Conservation (phyloP, 257 asterid species). For the Ballota nigra region DNA sequence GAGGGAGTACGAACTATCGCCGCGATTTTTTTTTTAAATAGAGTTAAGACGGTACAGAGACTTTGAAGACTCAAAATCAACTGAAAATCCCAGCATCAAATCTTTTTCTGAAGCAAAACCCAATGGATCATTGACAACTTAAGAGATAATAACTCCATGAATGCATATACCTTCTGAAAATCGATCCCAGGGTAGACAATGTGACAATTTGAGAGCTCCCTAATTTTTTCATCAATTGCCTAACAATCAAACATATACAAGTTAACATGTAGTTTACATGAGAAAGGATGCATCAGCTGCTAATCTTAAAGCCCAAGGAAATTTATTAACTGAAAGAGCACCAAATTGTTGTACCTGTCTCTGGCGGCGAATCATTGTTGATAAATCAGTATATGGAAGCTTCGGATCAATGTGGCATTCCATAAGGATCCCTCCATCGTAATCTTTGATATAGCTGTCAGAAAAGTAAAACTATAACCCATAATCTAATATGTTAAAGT, state of each 20-base stretch:
- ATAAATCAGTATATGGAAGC: slow-evolving; percentile 94
- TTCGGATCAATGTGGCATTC: slow-evolving; percentile 97
- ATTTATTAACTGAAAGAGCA: background rate
- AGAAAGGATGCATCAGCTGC: too few species aligned
- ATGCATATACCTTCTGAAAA: slow-evolving; percentile 82
- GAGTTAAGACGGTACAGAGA: background rate
- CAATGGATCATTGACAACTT: background rate
- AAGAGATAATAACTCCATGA: slow-evolving; percentile 21
- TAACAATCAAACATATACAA: slow-evolving; percentile 33
- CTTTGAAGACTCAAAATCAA: background rate
- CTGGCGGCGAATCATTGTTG: slow-evolving; percentile 96
- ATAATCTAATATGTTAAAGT: slow-evolving; percentile 4
- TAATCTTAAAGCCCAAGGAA: slow-evolving; percentile 3
- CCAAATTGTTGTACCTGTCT: slow-evolving; percentile 58
- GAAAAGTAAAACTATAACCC: slow-evolving; percentile 15
- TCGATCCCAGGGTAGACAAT: slow-evolving; percentile 88
- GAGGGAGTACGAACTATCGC: background rate
- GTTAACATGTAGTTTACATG: too few species aligned
- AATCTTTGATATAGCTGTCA: slow-evolving; percentile 86
- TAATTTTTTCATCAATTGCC: slow-evolving; percentile 97
- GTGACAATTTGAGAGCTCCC: slow-evolving; percentile 97
- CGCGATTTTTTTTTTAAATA: background rate
- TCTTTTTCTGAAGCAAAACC: background rate
- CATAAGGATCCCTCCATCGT: slow-evolving; percentile 98
- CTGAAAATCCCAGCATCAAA: too few species aligned